Base-by-base conservation (phyloP, 129 eudicot genomes). In the Escallonia rubra region DNA sequence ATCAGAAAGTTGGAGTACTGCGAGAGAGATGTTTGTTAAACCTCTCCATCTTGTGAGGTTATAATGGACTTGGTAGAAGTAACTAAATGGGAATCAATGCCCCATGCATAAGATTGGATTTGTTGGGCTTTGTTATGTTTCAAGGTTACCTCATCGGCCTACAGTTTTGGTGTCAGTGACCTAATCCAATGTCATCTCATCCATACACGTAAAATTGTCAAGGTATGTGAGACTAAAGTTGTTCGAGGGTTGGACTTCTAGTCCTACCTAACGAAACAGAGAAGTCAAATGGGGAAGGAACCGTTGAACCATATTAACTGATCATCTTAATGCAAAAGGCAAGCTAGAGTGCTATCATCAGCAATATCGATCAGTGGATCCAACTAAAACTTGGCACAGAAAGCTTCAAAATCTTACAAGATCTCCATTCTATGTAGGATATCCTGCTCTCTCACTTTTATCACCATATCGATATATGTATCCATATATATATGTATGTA, bases 1-100 rank as follows among this genome's bases (percentile, higher is more conserved):
- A 23, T 23, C 34, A 23, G 34, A 23, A 23, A 23, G 34, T 23
- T 23, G 34, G 34, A 23, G 34, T 38, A 57, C 57, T n/a, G 68
- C 41, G 47, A 66, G 75, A 12, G 45, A 53, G 86, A 50, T 23
- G 96, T 81, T 91, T 71, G 97, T 91, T 91, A 78, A 91, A 85
- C 97, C 63, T 88, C 77, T 83, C 93, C 97, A 85, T 72, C 87
- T 86, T 72, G 65, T 50, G 71, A 69, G 52, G 65, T 46, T 1
- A 39, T 52, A 68, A 69, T 81, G 94, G 88, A 79, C 78, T 83
- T 59, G 76, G 82, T 86, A 76, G 12, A 5, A 63, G 72, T 63
- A 63, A 73, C 66, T 73, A 23, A 63, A 72, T 62, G 61, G 9
- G 64, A 51, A 56, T 40, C n/a, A 65, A 75, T 61, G 41, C 56